Base-by-base conservation (phyloP, 768 basidiomycete species). In the Tulasnella sp. region DNA sequence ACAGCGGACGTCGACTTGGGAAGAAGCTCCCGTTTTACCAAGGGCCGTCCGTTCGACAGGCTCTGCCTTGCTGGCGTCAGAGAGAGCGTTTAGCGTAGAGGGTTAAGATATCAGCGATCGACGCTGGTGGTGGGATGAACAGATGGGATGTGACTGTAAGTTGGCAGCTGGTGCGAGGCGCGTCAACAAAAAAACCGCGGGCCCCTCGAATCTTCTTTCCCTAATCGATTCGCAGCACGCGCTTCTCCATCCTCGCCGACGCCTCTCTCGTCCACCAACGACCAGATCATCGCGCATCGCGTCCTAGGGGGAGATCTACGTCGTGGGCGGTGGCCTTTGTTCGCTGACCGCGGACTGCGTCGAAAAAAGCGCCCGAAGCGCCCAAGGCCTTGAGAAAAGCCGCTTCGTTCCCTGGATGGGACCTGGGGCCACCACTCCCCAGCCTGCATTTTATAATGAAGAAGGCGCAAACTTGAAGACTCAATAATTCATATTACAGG, bases 141-240 rank as follows among this genome's bases (percentile, higher is more conserved):
- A 67, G 61, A 67, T 29, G 61, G 61, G 61, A 67, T 26, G 61
- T 67, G 61, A 67, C 61, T 67, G 61, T 29, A 32, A 13, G 61
- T 67, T 67, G 61, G 61, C 61, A 67, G 61, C 61, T 67, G 15
- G 61, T 67, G 61, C 61, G 61, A 67, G 61, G 61, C 61, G 61
- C 61, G 61, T 67, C 61, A 67, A 67, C 61, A 67, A 67, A 67
- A 51, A 67, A 67, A 67, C 61, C 61, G 61, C 61, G 61, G 61
- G 29, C 61, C 61, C 61, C 61, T 35, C 16, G 61, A 35, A 67
- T 35, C 61, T 67, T 67, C 61, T 67, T 67, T 67, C 29, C 61
- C 61, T 18, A 26, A 67, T 67, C 61, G 61, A 67, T 67, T 67
- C 61, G 15, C 61, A 67, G 61, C 61, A 67, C 61, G 61, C 61